phyloP scores from a whole-genome alignment of 306 rosid species.

The Aeschynomene evenia region DNA sequence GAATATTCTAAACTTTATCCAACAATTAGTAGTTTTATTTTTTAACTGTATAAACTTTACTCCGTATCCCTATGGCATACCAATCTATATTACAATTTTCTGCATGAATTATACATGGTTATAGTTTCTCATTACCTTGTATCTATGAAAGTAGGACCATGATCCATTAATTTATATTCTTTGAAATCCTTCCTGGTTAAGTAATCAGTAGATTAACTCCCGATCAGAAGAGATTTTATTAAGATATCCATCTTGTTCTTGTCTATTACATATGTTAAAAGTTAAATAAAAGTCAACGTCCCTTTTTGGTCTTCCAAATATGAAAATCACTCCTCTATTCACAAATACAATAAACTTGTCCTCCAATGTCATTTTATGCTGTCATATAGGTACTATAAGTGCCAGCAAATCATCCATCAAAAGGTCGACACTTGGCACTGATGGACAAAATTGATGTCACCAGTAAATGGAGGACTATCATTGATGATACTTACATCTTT shows the following conservation, averaged over 20 bases:
- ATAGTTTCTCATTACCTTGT: background rate
- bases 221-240: background rate
- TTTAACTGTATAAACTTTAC: background rate
- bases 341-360: background rate
- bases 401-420: background rate
- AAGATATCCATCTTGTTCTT: background rate
- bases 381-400: background rate
- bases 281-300: background rate
- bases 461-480: conserved; percentile 1
- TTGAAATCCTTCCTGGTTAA: background rate
- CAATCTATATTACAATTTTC: background rate
- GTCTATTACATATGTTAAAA: background rate
- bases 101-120: background rate
- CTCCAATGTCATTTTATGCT: background rate
- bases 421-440: background rate
- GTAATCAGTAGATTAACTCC: background rate
- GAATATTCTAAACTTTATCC: background rate
- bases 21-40: background rate
- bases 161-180: background rate
- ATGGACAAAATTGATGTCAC: background rate
- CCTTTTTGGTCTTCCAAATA: background rate
- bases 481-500: conserved; percentile 1
- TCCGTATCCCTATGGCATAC: background rate
- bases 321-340: background rate
- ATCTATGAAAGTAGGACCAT: background rate